Evolutionary conservation across 805 yeast species (phyloP), one percentile per base, ranked within the genome.

Genomic region (Starmera quercuum): DNA sequence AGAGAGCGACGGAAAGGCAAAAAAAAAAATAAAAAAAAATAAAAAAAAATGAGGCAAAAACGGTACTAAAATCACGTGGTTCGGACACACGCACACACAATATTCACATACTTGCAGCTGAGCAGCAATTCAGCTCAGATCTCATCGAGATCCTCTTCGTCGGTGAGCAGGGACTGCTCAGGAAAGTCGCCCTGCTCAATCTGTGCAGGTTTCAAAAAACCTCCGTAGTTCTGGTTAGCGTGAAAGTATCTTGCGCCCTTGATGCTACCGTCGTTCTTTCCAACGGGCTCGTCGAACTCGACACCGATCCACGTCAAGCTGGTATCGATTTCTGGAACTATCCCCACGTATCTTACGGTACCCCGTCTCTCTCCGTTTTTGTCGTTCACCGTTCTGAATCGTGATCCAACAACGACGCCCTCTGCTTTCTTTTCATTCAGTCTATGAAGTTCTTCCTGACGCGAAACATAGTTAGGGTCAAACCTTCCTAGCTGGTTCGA

Each of bases 201-300:
- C 33, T 64, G 68, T 9, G 54, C 57, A 0, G 96, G 94, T 38
- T 73, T 73, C 11, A 87, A 74, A 54, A 90, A 85, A 6, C 86
- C 76, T 5, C 97, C 97, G 47, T 83, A 78, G 15, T 69, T 68
- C 0, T 47, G 48, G 6, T 49, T 48, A 6, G 63, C 60, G 21
- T 86, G 74, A 5, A 90, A 88, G 42, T 83, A 70, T 23, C 65
- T 47, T 1, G 45, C 52, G 0, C 84, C 87, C 23, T 75, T 73
- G 26, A 86, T 61, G 15, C 74, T 58, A 0, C 97, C 97, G 49
- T 85, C 75, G 49, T 88, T 85, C 54, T 82, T 85, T 5, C 97
- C 97, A 7, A 72, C 70, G 0, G 97, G 90, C 44, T 83, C 86
- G 45, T 83, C 92, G 35, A 87, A 77, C 45, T 79, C 83, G 4